Conservation (phyloP, 2,329 filamentous ascomycete genomes). For the Xylariomycetidae sp. region DNA sequence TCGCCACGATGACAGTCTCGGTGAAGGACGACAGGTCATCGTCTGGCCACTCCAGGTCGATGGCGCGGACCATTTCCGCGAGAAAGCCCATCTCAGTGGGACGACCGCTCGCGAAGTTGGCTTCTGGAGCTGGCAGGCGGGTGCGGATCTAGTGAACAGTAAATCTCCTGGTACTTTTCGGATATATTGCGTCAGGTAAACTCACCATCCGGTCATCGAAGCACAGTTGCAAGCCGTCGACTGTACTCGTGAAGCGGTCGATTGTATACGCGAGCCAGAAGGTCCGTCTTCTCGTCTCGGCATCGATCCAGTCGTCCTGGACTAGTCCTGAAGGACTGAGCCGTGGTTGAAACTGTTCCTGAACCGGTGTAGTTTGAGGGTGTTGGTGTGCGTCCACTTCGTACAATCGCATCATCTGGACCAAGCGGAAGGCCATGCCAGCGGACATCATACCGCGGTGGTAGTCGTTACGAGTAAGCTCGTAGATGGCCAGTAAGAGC, state of each 20-base stretch:
- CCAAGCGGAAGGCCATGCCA: constrained; percentile 8
- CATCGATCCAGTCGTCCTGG: constrained; percentile 10
- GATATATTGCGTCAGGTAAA: too few relatives aligned
- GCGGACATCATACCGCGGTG: constrained; percentile 7
- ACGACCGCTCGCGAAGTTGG: constrained; percentile 6
- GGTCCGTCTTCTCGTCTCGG: constrained; percentile 9
- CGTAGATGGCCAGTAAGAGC: constrained; percentile 9
- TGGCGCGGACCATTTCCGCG: constrained; percentile 2
- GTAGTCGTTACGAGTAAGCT: constrained; percentile 7
- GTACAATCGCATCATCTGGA: constrained; percentile 8
- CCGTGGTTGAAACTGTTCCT: too few relatives aligned
- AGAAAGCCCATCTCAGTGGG: constrained; percentile 5
- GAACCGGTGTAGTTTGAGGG: background rate
- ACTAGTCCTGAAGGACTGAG: background rate
- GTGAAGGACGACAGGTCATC: constrained; percentile 7
- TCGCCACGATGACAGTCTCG: constrained; percentile 5
- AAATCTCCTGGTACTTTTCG: too few relatives aligned
- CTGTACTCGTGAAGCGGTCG: constrained; percentile 9
- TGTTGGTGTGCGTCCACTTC: constrained; percentile 1
- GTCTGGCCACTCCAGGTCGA: constrained; percentile 2
- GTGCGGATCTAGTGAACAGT: constrained; percentile 7
- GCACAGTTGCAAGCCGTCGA: constrained; percentile 5
- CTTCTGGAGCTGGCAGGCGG: constrained; percentile 7
- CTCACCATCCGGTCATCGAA: constrained; percentile 6
- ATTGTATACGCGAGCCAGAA: constrained; percentile 13